A percentile compares a stretch with the other conserved stretches of the same genome.
phyloP scores from a whole-genome alignment of 352 stramenopile species.

The Pseudoperonospora humuli region DNA sequence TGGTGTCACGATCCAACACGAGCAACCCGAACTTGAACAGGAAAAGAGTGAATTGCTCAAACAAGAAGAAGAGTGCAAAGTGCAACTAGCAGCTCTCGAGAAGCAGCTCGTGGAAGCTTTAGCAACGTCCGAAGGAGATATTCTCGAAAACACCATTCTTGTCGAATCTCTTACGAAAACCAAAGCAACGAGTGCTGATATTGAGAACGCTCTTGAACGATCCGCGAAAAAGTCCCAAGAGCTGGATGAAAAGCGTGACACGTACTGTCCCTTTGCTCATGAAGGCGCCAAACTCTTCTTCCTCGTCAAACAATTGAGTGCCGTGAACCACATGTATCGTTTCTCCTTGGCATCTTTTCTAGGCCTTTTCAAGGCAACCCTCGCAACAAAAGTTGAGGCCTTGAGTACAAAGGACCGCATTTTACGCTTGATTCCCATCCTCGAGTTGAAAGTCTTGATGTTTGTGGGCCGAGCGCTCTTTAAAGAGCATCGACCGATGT shows the following conservation, averaged over 20 bases:
- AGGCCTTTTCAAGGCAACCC: too few species aligned
- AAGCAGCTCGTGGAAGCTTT: conserved; percentile 93
- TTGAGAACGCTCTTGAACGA: conserved; percentile 83
- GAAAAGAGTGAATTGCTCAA: conserved; percentile 88
- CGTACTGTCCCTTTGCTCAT: conserved; percentile 85
- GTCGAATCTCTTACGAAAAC: conserved; percentile 92
- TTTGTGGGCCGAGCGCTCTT: too few species aligned
- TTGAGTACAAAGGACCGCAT: too few species aligned
- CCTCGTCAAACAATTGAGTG: conserved; percentile 84
- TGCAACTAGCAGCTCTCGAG: conserved; percentile 89
- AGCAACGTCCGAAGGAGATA: conserved; percentile 92
- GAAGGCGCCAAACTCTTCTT: conserved; percentile 91
- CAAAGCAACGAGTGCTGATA: conserved; percentile 89
- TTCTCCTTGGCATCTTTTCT: conserved; percentile 91
- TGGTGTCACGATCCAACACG: conserved; percentile 90
- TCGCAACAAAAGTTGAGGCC: too few species aligned
- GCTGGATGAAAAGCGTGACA: conserved; percentile 89
- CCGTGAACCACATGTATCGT: conserved; percentile 93
- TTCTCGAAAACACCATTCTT: conserved; percentile 91
- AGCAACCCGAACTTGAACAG: conserved; percentile 90
- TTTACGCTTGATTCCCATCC: too few species aligned
- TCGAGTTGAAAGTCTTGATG: too few species aligned
- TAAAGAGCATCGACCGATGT: too few species aligned
- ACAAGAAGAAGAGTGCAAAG: conserved; percentile 93
- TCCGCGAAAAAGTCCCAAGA: conserved; percentile 86